Evolutionary conservation across 1,139 yeast genomes (phyloP).

Genomic region (Taiozyma onychis): DNA sequence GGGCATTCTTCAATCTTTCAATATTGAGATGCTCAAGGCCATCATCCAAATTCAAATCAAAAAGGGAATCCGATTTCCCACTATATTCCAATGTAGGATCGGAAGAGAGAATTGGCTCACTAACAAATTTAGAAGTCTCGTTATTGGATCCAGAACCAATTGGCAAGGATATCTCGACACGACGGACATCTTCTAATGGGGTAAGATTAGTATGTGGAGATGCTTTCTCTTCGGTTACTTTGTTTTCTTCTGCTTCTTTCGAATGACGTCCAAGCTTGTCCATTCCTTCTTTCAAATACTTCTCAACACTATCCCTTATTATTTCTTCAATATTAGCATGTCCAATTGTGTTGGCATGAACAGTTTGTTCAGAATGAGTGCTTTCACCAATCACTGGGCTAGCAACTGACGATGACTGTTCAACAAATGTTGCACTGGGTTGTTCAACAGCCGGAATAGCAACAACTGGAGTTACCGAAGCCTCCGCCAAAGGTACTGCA

Average conservation of each 20-base stretch:
- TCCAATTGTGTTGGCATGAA: not conserved
- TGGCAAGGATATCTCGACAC: not conserved
- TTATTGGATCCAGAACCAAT: not conserved
- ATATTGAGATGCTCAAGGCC: constrained; percentile 6
- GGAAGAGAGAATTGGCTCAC: not conserved
- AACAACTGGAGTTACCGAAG: not conserved
- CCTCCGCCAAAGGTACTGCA: not conserved
- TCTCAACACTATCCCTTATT: constrained; percentile 5
- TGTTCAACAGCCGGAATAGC: not conserved
- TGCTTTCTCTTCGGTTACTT: not conserved
- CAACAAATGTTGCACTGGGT: not conserved
- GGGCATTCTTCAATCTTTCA: constrained; percentile 4
- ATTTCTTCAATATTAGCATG: constrained; percentile 2
- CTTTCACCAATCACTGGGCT: not conserved
- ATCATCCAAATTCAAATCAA: not conserved
- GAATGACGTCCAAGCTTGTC: not conserved
- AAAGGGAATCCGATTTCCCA: not conserved
- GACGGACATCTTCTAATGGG: not conserved
- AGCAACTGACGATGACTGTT: no score
- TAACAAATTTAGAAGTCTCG: not conserved
- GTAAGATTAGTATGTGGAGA: not conserved
- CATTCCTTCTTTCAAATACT: constrained; percentile 5
- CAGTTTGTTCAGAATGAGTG: not conserved
- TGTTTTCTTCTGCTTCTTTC: no score
- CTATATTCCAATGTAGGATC: not conserved